These are phyloP conservation scores for Aspergillus awamori DNA, from an alignment of 2,329 filamentous ascomycete species.

Conservation along the genomic window DNA sequence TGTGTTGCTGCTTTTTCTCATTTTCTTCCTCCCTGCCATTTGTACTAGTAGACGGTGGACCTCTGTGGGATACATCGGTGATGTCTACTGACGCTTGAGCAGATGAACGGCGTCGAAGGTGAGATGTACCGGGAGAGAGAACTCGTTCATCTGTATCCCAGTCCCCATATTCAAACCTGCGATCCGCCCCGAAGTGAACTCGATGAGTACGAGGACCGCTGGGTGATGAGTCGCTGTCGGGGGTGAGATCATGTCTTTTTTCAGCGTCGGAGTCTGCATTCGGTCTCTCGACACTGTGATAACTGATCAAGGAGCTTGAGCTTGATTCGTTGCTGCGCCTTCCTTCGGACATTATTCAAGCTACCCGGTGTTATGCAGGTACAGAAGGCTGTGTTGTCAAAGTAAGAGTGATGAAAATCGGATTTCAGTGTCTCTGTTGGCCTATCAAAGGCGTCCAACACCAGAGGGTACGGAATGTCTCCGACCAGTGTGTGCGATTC, in stretches of 20 bases:
- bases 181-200: conserved; percentile 4
- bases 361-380: not conserved
- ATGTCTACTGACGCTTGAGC: conserved; percentile 1
- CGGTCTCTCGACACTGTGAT: conserved; percentile 3
- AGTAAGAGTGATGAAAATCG: not conserved
- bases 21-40: not conserved
- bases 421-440: too few relatives aligned
- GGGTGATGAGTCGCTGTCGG: not conserved
- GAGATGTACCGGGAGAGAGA: not conserved
- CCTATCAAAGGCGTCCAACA: not conserved
- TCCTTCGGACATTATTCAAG: not conserved
- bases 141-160: not conserved
- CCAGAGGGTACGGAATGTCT: not conserved
- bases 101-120: conserved; percentile 3
- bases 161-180: conserved; percentile 1
- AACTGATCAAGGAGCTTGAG: conserved; percentile 1
- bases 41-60: not conserved
- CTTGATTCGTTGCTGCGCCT: conserved; percentile 1
- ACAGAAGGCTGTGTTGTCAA: not conserved
- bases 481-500: not conserved
- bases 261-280: not conserved
- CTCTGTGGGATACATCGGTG: not conserved
- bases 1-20: not conserved
- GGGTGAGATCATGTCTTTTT: not conserved
- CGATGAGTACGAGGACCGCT: not conserved